phyloP scores from a whole-genome alignment of 1,284 basidiomycete species.

The Trametes pubescens region DNA sequence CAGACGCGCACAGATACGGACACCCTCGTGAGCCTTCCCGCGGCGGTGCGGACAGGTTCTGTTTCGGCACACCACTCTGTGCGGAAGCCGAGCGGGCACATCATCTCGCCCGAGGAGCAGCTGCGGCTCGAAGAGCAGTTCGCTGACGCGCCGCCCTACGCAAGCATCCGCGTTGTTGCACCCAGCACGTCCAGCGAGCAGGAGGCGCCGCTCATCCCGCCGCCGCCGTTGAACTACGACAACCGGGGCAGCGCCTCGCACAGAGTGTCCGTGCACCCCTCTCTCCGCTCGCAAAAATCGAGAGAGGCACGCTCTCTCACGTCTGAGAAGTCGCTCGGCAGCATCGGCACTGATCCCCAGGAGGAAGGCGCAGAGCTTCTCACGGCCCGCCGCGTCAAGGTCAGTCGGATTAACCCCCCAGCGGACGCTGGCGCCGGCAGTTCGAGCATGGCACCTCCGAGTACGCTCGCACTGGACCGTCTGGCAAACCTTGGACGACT shows the following conservation, averaged over 20 bases:
- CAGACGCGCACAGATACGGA: conserved; percentile 41
- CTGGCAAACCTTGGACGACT: conserved; percentile 54
- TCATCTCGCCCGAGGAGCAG: conserved; percentile 45
- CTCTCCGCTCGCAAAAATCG: conserved; percentile 41
- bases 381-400: conserved; percentile 66
- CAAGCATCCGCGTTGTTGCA: conserved; percentile 39
- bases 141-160: conserved; percentile 25
- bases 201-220: conserved; percentile 51
- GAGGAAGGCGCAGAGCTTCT: conserved; percentile 60
- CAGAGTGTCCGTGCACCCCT: conserved; percentile 40
- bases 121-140: conserved; percentile 38
- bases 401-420: conserved; percentile 41
- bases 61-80: conserved; percentile 30
- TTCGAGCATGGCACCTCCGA: conserved; percentile 31
- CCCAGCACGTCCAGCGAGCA: conserved; percentile 36
- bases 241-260: conserved; percentile 45
- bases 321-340: conserved; percentile 41
- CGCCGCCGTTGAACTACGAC: conserved; percentile 41
- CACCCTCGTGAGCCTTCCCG: conserved; percentile 41
- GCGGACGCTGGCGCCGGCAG: conserved; percentile 37
- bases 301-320: conserved; percentile 34
- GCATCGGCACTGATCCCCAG: conserved; percentile 34
- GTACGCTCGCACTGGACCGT: conserved; percentile 50
- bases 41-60: conserved; percentile 35
- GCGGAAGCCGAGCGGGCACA: conserved; percentile 35